Evolutionary conservation across 176 grass and related monocot species (phyloP), one percentile per base, ranked within the genome.

Genomic region (Musa itinerans): DNA sequence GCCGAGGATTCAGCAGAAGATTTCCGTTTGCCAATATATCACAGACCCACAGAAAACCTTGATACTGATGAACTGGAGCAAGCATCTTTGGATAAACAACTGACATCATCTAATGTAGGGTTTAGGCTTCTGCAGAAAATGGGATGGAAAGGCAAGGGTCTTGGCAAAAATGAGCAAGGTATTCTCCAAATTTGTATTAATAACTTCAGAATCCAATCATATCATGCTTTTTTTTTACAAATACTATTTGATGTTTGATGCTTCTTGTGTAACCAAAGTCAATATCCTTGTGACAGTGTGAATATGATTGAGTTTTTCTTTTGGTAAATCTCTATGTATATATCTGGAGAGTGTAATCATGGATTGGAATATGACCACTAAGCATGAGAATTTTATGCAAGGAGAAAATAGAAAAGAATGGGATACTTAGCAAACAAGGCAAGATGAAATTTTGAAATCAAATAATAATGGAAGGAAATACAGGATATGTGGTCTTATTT

Each of bases 111-210:
- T 25, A 98, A 98, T 83, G 68, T 98, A 54, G 94, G 90, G 15
- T 98, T 98, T 78, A 82, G 69, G 78, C 86, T 98, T 24, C 82
- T 98, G 43, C 90, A 93, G 82, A 98, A 93, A 83, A 93, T 98
- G 94, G 94, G 94, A 0, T 98, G 94, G 94, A 98, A 93, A 87
- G 94, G 94, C 76, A 98, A 85, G 61, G 90, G 94, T n/a, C 94
- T 98, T 54, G 94, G 94, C 57, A 98, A 98, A 87, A 87, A 93
- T 65, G 88, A 91, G 61, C 94, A 93, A 98, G 90, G 90, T 93
- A 63, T 12, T 55, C 77, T 78, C 15, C 20, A 9, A 26, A 9
- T 63, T 51, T 21, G 9, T 15, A 6, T 19, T 29, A 25, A 14
- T 29, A 27, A 23, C 52, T 75, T 61, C 51, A 51, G 25, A 50